phyloP scores from a whole-genome alignment of 176 grass and related monocot species.

The Musa troglodytarum region DNA sequence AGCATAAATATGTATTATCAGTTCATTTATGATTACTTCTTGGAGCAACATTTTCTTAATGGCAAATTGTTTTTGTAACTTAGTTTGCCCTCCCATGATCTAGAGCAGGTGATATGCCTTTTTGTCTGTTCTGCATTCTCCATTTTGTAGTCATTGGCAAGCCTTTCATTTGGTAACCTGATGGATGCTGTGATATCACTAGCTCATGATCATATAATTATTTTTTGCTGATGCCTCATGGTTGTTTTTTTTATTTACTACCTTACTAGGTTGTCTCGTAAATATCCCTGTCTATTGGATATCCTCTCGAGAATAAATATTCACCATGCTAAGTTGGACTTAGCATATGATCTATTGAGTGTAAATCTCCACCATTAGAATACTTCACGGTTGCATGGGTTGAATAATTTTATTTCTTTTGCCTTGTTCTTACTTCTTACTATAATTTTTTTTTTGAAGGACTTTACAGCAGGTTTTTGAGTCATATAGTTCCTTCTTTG shows the following conservation, averaged over 20 bases:
- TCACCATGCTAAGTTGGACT: not conserved
- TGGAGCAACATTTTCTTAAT: not conserved
- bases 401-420: not conserved
- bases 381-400: not conserved
- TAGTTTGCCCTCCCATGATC: not conserved
- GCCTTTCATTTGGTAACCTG: no score
- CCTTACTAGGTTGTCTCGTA: no score
- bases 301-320: not conserved
- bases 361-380: not conserved
- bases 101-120: not conserved
- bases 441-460: constrained; percentile 38
- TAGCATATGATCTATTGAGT: not conserved
- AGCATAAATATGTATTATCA: no score
- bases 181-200: no score
- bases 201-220: no score
- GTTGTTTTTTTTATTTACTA: no score
- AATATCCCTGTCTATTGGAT: no score
- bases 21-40: no score
- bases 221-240: no score
- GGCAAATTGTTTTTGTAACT: not conserved
- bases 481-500: constrained; percentile 59
- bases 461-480: constrained; percentile 82
- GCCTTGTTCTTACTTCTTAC: constrained; percentile 4
- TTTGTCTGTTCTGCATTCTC: not conserved
- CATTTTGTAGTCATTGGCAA: no score